phyloP scores from a whole-genome alignment of 768 basidiomycete genomes.

The Leccinum subgranulosum region DNA sequence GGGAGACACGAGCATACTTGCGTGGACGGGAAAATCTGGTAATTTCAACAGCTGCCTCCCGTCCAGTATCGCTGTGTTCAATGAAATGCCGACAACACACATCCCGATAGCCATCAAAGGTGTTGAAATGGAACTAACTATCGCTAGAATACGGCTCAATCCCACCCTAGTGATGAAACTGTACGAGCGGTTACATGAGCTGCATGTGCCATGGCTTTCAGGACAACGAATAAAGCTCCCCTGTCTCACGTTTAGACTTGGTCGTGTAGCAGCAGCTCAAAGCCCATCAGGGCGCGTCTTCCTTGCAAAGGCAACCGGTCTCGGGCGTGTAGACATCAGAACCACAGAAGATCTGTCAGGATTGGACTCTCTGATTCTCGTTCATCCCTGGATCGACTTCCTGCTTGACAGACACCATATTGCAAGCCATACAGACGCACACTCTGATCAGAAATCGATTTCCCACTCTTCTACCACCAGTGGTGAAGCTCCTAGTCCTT shows the following conservation, averaged over 20 bases:
- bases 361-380: neutral
- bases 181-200: neutral
- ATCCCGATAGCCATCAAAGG: neutral
- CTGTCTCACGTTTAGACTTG: neutral
- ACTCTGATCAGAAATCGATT: no score
- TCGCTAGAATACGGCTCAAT: neutral
- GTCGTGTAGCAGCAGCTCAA: neutral
- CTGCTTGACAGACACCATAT: neutral
- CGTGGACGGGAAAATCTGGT: neutral
- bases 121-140: neutral
- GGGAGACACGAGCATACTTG: neutral
- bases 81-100: neutral
- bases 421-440: rapidly evolving
- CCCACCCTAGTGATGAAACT: neutral
- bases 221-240: neutral
- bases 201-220: neutral
- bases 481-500: no score
- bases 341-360: neutral
- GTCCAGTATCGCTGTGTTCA: neutral
- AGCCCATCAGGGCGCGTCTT: neutral
- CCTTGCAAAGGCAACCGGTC: neutral
- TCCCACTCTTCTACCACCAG: no score
- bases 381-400: neutral
- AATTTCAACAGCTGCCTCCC: neutral
- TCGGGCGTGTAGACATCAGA: neutral